Conservation (phyloP, 1,284 basidiomycete species). For the Pisolithus thermaeus region DNA sequence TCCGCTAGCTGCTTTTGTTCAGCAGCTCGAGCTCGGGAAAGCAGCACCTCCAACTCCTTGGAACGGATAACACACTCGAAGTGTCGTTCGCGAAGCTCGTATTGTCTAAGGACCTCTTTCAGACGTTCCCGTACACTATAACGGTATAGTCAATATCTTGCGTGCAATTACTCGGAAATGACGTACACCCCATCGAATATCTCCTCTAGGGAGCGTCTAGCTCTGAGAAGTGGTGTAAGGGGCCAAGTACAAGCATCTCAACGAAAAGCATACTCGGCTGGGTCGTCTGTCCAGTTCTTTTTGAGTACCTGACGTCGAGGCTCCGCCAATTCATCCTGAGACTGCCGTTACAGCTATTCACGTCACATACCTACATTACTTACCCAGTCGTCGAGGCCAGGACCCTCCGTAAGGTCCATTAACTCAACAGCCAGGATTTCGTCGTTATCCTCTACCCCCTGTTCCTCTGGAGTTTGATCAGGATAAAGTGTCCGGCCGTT, state of each 20-base stretch:
- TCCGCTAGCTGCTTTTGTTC: slow-evolving; percentile 78
- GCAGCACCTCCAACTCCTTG: slow-evolving; percentile 78
- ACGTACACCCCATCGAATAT: slow-evolving; percentile 77
- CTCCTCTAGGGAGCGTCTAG: slow-evolving; percentile 65
- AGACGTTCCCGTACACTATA: slow-evolving; percentile 70
- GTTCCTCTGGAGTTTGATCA: slow-evolving; percentile 78
- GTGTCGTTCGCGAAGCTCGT: slow-evolving; percentile 80
- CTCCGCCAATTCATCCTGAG: slow-evolving; percentile 57
- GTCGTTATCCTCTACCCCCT: slow-evolving; percentile 77
- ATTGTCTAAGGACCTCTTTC: slow-evolving; percentile 77
- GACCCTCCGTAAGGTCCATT: slow-evolving; percentile 75
- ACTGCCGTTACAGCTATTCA: slow-evolving; percentile 1
- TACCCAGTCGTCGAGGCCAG: slow-evolving; percentile 56
- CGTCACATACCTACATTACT: slow-evolving; percentile 23
- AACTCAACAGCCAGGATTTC: slow-evolving; percentile 81
- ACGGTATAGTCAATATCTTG: slow-evolving; percentile 7
- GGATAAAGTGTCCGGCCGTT: slow-evolving; percentile 67
- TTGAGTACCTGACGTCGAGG: slow-evolving; percentile 58
- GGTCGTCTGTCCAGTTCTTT: slow-evolving; percentile 73
- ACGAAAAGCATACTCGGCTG: slow-evolving; percentile 51
- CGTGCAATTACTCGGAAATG: neutral
- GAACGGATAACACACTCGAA: slow-evolving; percentile 84
- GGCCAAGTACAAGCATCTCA: neutral
- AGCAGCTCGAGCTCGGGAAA: slow-evolving; percentile 75
- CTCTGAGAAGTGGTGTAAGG: slow-evolving; percentile 36